Evolutionary conservation across 1,284 basidiomycete genomes (phyloP), one percentile per base, ranked within the genome.

Genomic region (Boletus subluridellus): DNA sequence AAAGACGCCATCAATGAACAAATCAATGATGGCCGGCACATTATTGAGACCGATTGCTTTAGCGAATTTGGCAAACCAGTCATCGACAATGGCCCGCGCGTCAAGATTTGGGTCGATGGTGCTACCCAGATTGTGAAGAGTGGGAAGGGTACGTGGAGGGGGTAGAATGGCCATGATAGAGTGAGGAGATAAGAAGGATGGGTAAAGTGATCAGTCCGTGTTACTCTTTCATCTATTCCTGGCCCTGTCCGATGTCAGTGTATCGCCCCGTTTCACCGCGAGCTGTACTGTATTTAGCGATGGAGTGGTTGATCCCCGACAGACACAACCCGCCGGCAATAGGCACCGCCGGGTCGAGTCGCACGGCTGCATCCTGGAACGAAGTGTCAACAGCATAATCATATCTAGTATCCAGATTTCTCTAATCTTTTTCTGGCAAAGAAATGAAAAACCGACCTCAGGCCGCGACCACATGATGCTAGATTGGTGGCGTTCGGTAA

Each of bases 1-100:
- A 68, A 78, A 80, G 17, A 74, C 75, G 55, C 77, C 77, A 9
- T 76, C 74, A n/a, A 76, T 62, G 55, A 83, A 71, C 49, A 79
- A 60, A 24, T 65, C 63, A 5, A 68, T 39, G 5, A 72, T 54
- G n/a, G 66, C 48, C 6, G 66, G 35, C 10, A 65, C 55, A 12
- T 71, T 59, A 34, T 63, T 65, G 50, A 54, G 46, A 48, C 62
- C 51, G 42, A 73, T 55, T n/a, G 61, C 70, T n/a, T 63, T 52
- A 39, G 39, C 2, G 42, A 73, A 73, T 17, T 48, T 55, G 55
- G 46, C 7, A 54, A 73, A 69, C 68, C 68, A 69, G n/a, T 52
- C 51, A 17, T 49, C 37, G n/a, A 48, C 65, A 24, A 67, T 30
- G 5, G 49, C 54, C 4, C 47, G 63, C 1, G 57, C 61, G 6